Evolutionary conservation across 176 grass and related monocot genomes (phyloP), one percentile per base, ranked within the genome.

Genomic region (Rhipidocladum racemiflorum): DNA sequence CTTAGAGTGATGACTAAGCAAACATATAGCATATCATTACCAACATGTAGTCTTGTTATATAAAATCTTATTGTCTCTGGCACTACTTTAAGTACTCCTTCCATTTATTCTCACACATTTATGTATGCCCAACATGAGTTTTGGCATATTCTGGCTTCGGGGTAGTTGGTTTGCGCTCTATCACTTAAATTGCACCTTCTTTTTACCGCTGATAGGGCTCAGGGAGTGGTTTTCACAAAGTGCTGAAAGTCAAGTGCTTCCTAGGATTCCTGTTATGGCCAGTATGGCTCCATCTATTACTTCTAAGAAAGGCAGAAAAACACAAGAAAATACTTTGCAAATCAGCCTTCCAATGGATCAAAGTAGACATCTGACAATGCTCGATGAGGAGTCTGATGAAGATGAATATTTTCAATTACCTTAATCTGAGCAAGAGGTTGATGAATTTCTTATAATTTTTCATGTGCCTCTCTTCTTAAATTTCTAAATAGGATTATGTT

Each of bases 221-320:
- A 94, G 95, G 61, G 95, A 98, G 86, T 95, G 92, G 92, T 98
- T 98, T 85, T 90, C 92, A 71, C 95, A 98, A 86, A 95, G 86
- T 40, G 92, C 95, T 83, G 95, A 94, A 82, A 91, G 59, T 68
- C 88, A 88, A 69, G 75, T 64, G 59, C 90, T 94, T 72, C 85
- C 92, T 55, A 87, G 91, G 56, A 92, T 98, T 63, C 90, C 92
- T 83, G 82, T 93, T 70, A 94, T 98, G 95, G 92, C 66, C 61
- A 85, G 76, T 54, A 94, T 94, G 90, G 61, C 85, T 27, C 50
- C 82, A 51, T 74, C 87, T 68, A 61, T 84, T 84, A 28, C 92
- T 88, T 89, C 88, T 57, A 95, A 91, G 77, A 94, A 92, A 88
- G 86, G 75, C 49, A 89, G 4, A 79, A 91, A 92, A 83, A 14